Evolutionary conservation across 768 basidiomycete genomes (phyloP), one percentile per base, ranked within the genome.

Genomic region (Pleurotus eryngii): DNA sequence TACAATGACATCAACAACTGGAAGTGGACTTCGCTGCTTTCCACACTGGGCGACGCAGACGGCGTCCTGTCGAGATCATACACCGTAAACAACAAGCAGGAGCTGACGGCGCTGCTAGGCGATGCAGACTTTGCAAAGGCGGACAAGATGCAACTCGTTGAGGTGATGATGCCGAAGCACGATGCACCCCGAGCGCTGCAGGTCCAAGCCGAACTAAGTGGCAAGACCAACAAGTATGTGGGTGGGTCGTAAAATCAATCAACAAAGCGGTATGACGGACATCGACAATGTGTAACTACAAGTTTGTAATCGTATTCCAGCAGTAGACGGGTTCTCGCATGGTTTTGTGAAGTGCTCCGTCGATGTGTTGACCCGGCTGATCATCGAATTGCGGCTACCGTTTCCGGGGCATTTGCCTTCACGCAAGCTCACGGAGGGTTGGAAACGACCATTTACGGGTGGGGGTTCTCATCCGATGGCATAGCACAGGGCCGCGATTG

Each of bases 1-100:
- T 95, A 97, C 72, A 96, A 96, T 68, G 87, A 97, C 66, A 87
- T 98, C 61, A 76, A 80, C 24, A 74, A 86, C 64, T 97, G 94
- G 89, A 81, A 83, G 64, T 90, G 85, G 84, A 79, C 84, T 2
- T 73, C 74, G 56, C 75, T 91, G 30, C 74, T 90, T n/a, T 76
- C 76, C 30, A 78, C 81, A 26, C 73, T 90, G 42, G 83, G 82
- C 45, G 84, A 83, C 61, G 58, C 75, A 38, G 70, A 81, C 27
- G 79, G 79, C 53, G 74, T 74, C 24, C 67, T 74, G 17, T 80
- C 81, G 45, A 76, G 75, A 64, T 87, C 87, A 2, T 87, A 89
- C 70, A 86, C 77, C 9, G 87, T 92, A 42, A 71, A 72, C 60
- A 88, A 78, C 54, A 90, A 88, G 65, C 57, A 68, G 6, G 90